Conservation (phyloP, 2,329 filamentous ascomycete genomes). For the Colletotrichum navitas region DNA sequence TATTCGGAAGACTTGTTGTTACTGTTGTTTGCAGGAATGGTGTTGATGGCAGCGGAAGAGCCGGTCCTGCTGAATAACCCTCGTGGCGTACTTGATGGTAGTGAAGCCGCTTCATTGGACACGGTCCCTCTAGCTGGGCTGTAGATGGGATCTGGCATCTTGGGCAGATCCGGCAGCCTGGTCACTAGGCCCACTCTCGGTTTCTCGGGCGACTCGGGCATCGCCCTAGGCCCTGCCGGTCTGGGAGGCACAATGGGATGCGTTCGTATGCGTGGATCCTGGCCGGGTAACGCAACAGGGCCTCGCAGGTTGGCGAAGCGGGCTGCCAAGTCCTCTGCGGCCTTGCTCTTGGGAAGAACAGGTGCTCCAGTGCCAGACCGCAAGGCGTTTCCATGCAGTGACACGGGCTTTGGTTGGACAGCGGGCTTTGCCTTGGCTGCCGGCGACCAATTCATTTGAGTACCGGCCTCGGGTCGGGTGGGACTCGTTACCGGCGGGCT, state of each 20-base stretch:
- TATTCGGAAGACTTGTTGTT: constrained; percentile 49
- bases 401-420: constrained; percentile 76
- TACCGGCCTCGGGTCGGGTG: constrained; percentile 14
- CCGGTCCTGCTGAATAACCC: constrained; percentile 70
- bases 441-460: constrained; percentile 35
- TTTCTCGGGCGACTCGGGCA: constrained; percentile 59
- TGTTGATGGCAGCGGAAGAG: constrained; percentile 44
- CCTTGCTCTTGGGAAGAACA: constrained; percentile 47
- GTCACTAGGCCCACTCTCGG: constrained; percentile 63
- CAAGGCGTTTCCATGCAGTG: constrained; percentile 72
- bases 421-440: constrained; percentile 56
- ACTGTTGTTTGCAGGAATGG: constrained; percentile 43
- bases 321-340: constrained; percentile 63
- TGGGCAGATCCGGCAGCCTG: constrained; percentile 71
- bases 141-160: constrained; percentile 81
- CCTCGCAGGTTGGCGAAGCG: constrained; percentile 70
- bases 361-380: constrained; percentile 51
- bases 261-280: constrained; percentile 67
- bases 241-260: constrained; percentile 58
- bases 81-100: constrained; percentile 74
- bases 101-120: constrained; percentile 72
- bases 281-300: constrained; percentile 55
- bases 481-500: constrained; percentile 41
- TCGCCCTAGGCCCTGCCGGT: constrained; percentile 63
- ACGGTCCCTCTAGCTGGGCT: constrained; percentile 81